These are phyloP conservation scores for Circinella minor DNA, from an alignment of 371 early-diverging fungal genomes.

Conservation along the genomic window DNA sequence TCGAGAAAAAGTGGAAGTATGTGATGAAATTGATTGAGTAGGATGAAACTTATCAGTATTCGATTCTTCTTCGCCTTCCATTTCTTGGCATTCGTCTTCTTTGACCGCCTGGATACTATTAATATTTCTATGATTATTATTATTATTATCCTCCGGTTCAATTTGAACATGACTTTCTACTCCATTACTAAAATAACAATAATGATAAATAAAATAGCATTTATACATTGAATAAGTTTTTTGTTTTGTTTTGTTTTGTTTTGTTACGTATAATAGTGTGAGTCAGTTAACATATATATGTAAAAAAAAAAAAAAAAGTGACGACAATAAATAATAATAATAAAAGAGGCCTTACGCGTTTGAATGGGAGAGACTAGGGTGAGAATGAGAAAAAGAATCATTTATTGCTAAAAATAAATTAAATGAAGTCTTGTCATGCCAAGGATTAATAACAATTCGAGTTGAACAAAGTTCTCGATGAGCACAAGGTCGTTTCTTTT, in stretches of 20 bases:
- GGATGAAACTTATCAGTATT: neutral
- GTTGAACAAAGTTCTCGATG: slow-evolving; percentile 29
- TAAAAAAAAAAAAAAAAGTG: neutral
- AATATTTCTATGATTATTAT: too few relatives aligned
- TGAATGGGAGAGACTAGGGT: neutral
- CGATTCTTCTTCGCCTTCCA: too few relatives aligned
- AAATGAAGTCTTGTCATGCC: slow-evolving; percentile 21
- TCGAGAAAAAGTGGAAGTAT: neutral
- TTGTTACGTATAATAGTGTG: neutral
- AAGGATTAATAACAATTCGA: slow-evolving; percentile 39
- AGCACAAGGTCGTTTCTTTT: neutral
- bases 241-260: too few relatives aligned
- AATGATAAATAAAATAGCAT: too few relatives aligned
- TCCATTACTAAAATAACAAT: neutral
- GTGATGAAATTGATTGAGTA: neutral
- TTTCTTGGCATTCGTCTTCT: too few relatives aligned
- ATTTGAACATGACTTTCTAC: neutral
- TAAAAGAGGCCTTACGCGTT: neutral
- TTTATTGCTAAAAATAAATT: neutral
- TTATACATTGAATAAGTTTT: too few relatives aligned
- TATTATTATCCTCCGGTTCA: neutral
- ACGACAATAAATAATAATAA: neutral
- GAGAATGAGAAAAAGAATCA: neutral
- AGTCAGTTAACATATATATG: neutral
- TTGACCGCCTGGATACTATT: too few relatives aligned